Conservation (phyloP, 139 green algal species). For the Auxenochlorella pyrenoidosa region DNA sequence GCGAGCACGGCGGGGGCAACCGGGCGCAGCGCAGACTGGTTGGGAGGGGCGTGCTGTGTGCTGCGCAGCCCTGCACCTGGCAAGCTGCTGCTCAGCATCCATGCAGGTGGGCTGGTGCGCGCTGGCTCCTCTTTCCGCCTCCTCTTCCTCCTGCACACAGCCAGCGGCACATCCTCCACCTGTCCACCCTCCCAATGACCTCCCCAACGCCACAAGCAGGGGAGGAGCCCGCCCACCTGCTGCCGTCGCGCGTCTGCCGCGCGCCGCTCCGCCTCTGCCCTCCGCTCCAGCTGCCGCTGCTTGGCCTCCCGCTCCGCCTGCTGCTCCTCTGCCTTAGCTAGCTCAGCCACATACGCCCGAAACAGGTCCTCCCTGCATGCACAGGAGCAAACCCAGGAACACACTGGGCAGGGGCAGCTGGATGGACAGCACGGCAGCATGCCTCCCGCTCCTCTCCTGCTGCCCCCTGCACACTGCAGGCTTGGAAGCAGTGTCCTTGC, state of each 20-base stretch:
- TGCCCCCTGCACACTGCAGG: not conserved
- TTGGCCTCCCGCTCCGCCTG: constrained; percentile 12
- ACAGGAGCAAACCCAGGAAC: not conserved
- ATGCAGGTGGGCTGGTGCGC: too few species aligned
- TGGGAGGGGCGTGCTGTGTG: not conserved
- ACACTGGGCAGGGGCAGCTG: not conserved
- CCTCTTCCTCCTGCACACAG: too few species aligned
- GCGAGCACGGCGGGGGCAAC: not conserved
- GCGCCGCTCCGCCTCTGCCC: constrained; percentile 22
- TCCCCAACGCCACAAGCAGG: not conserved
- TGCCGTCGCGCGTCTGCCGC: constrained; percentile 29
- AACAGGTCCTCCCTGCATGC: constrained; percentile 52
- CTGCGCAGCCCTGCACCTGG: not conserved
- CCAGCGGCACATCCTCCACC: too few species aligned
- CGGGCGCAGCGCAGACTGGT: not conserved
- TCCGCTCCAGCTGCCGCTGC: constrained; percentile 20
- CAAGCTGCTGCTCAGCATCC: too few species aligned
- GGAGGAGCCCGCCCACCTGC: not conserved
- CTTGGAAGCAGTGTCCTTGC: too few species aligned
- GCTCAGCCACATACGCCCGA: constrained; percentile 46
- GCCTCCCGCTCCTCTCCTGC: not conserved
- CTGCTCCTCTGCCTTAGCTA: constrained; percentile 40
- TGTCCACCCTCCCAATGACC: not conserved
- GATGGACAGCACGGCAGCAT: not conserved
- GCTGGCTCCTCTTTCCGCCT: too few species aligned